Evolutionary conservation across 768 basidiomycete species (phyloP).

Genomic region (Clitopilus passeckerianus): DNA sequence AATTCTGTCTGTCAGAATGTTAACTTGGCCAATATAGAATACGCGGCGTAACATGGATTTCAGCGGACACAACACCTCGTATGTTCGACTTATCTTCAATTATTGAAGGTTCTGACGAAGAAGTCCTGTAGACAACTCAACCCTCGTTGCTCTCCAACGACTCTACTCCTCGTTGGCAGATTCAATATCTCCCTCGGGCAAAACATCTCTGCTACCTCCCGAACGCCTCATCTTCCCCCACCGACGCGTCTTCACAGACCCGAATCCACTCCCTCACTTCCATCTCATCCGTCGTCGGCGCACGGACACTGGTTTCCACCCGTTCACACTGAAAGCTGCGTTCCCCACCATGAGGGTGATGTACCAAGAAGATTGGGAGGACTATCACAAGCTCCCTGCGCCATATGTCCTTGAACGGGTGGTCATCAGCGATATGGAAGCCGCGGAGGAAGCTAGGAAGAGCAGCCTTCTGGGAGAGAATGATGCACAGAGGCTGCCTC

Average conservation of each 20-base stretch:
- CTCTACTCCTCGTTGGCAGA: slow-evolving; percentile 63
- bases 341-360: slow-evolving; percentile 66
- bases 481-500: background rate
- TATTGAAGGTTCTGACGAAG: background rate
- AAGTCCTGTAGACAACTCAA: slow-evolving; percentile 49
- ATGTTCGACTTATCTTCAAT: slow-evolving; percentile 16
- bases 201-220: slow-evolving; percentile 56
- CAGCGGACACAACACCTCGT: slow-evolving; percentile 49
- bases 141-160: slow-evolving; percentile 74
- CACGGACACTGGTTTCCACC: slow-evolving; percentile 64
- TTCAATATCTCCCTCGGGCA: slow-evolving; percentile 34
- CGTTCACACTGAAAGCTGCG: slow-evolving; percentile 65
- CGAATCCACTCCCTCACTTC: slow-evolving; percentile 28
- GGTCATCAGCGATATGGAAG: slow-evolving; percentile 73
- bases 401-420: slow-evolving; percentile 75
- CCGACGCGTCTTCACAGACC: slow-evolving; percentile 53
- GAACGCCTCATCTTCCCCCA: slow-evolving; percentile 74
- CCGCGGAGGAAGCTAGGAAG: slow-evolving; percentile 34
- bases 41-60: slow-evolving; percentile 67
- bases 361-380: slow-evolving; percentile 74
- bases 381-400: slow-evolving; percentile 60
- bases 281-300: slow-evolving; percentile 37
- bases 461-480: slow-evolving; percentile 10
- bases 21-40: slow-evolving; percentile 33
- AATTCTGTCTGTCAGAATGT: background rate